Conservation (phyloP, 2,329 filamentous ascomycete species). For the Capronia coronata region DNA sequence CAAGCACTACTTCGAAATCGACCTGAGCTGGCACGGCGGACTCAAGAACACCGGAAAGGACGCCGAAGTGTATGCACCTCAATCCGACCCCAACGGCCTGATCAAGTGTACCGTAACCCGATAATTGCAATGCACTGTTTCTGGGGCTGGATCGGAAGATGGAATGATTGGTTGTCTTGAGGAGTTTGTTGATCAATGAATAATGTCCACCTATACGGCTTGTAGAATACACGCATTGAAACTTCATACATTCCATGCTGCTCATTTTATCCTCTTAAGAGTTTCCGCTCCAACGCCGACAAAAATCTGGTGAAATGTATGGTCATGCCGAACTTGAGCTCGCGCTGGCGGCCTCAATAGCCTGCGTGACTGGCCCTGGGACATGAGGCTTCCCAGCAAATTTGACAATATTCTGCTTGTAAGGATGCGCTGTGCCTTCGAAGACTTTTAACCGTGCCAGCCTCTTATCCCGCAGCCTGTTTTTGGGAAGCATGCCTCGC, state of each 20-base stretch:
- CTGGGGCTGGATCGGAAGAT: background rate
- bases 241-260: constrained; percentile 12
- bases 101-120: constrained; percentile 79
- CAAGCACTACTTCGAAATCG: constrained; percentile 98
- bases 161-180: constrained; percentile 19
- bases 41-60: constrained; percentile 92
- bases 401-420: constrained; percentile 76
- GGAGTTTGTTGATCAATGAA: constrained; percentile 28
- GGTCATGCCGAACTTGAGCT: constrained; percentile 7
- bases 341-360: constrained; percentile 20
- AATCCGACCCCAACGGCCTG: constrained; percentile 86
- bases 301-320: background rate
- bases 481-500: constrained; percentile 96
- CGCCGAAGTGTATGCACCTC: constrained; percentile 90
- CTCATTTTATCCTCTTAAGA: background rate
- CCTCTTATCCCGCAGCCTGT: constrained; percentile 78
- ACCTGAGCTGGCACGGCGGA: constrained; percentile 94
- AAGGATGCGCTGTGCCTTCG: constrained; percentile 86
- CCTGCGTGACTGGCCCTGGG: constrained; percentile 17
- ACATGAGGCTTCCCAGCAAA: constrained; percentile 52
- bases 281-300: constrained; percentile 8
- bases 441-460: constrained; percentile 89
- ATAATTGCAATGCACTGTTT: constrained; percentile 5
- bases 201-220: background rate
- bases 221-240: constrained; percentile 16